Evolutionary conservation across 495 filamentous ascomycete species (phyloP).

Genomic region (Penicillium diatomitis): DNA sequence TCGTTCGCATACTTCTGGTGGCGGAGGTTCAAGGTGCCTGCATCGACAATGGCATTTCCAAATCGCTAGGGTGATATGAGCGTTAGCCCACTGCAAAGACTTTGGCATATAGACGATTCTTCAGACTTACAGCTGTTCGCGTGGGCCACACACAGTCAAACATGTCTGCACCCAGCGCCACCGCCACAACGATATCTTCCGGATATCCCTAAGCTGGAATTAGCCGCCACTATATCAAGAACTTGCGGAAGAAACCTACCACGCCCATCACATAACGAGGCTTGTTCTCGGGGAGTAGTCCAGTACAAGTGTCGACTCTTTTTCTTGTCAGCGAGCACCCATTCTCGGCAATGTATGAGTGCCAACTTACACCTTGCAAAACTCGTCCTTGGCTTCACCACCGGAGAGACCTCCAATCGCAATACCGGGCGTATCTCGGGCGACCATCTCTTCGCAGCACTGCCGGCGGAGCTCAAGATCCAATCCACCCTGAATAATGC

Average conservation of each 20-base stretch:
- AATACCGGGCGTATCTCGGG: slow-evolving; percentile 85
- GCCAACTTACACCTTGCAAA: slow-evolving; percentile 47
- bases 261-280: slow-evolving; percentile 98
- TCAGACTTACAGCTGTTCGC: slow-evolving; percentile 59
- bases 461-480: slow-evolving; percentile 79
- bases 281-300: slow-evolving; percentile 75
- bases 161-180: slow-evolving; percentile 95
- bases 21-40: slow-evolving; percentile 75
- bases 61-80: slow-evolving; percentile 45
- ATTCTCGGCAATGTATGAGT: background rate
- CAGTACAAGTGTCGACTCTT: slow-evolving; percentile 79
- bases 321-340: slow-evolving; percentile 2
- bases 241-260: slow-evolving; percentile 32
- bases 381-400: slow-evolving; percentile 64
- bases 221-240: slow-evolving; percentile 1
- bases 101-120: background rate
- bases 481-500: slow-evolving; percentile 93
- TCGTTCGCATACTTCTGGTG: slow-evolving; percentile 66
- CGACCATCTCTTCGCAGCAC: slow-evolving; percentile 86
- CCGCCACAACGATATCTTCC: slow-evolving; percentile 84
- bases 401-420: slow-evolving; percentile 92
- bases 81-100: background rate
- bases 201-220: slow-evolving; percentile 60
- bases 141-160: slow-evolving; percentile 99
- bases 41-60: slow-evolving; percentile 80